Conservation (phyloP, 2,329 filamentous ascomycete genomes). For the Aureobasidium namibiae region DNA sequence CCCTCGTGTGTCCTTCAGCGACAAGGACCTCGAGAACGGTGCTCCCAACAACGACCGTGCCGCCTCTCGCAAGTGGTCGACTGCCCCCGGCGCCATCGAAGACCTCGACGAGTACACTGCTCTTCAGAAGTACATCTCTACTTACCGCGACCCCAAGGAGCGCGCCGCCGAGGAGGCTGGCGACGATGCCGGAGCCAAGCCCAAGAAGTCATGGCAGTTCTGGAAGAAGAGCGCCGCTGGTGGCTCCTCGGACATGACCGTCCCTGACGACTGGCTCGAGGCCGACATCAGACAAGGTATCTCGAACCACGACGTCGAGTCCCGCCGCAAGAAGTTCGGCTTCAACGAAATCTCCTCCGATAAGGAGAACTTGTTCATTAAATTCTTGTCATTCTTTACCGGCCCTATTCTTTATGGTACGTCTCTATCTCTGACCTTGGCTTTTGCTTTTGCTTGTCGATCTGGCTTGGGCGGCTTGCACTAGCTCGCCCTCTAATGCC, state of each 20-base stretch:
- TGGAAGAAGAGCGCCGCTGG: slow-evolving; percentile 35
- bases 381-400: slow-evolving; percentile 68
- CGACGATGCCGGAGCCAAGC: slow-evolving; percentile 29
- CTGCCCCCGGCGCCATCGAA: slow-evolving; percentile 34
- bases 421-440: slow-evolving; percentile 23
- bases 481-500: neutral
- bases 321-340: slow-evolving; percentile 56
- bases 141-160: slow-evolving; percentile 53
- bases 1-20: slow-evolving; percentile 31
- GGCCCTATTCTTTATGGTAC: slow-evolving; percentile 70
- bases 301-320: slow-evolving; percentile 49
- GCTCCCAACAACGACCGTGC: slow-evolving; percentile 21
- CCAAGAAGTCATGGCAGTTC: slow-evolving; percentile 50
- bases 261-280: slow-evolving; percentile 60
- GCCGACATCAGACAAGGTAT: slow-evolving; percentile 62
- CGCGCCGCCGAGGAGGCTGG: slow-evolving; percentile 36
- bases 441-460: slow-evolving; percentile 4
- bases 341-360: slow-evolving; percentile 66
- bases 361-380: slow-evolving; percentile 67
- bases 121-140: slow-evolving; percentile 59
- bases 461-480: slow-evolving; percentile 3
- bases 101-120: slow-evolving; percentile 56
- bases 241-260: slow-evolving; percentile 30
- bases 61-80: slow-evolving; percentile 31
- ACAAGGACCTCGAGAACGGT: slow-evolving; percentile 32